Evolutionary conservation across 257 asterid species (phyloP).

Genomic region (Craterostigma plantagineum): DNA sequence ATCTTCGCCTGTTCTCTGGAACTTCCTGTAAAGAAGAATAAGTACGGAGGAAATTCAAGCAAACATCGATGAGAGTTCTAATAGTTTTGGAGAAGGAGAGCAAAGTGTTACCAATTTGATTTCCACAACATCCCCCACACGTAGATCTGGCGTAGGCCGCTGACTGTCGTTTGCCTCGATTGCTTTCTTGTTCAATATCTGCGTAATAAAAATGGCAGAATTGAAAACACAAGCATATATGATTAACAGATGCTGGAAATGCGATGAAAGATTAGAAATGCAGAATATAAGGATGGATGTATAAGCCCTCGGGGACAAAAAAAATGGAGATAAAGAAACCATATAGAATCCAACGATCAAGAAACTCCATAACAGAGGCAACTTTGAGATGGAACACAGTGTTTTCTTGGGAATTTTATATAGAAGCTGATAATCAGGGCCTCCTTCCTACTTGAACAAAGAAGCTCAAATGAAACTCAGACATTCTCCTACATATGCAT

Average conservation of each 20-base stretch:
- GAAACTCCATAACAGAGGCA: no score
- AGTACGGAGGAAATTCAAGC: not conserved
- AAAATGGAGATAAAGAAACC: no score
- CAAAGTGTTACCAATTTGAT: slow-evolving; percentile 49
- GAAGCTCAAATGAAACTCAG: no score
- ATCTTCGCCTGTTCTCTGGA: slow-evolving; percentile 61
- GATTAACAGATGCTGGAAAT: slow-evolving; percentile 1
- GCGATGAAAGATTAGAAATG: not conserved
- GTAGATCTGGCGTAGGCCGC: slow-evolving; percentile 73
- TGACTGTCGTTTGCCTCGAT: slow-evolving; percentile 52
- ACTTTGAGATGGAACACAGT: no score
- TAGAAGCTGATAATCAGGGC: no score
- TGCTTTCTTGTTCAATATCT: slow-evolving; percentile 71
- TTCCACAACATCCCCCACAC: slow-evolving; percentile 75
- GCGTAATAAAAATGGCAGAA: slow-evolving; percentile 11
- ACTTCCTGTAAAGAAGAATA: slow-evolving; percentile 41
- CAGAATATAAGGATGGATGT: no score
- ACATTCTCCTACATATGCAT: no score
- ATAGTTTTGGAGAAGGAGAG: slow-evolving; percentile 2
- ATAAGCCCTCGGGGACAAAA: no score
- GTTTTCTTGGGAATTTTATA: no score
- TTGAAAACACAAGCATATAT: slow-evolving; percentile 3
- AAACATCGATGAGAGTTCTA: not conserved
- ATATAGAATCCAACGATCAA: no score
- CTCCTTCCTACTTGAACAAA: no score